These are phyloP conservation scores for Tolypocladium amazonense DNA, from an alignment of 2,329 filamentous ascomycete genomes.

Conservation along the genomic window DNA sequence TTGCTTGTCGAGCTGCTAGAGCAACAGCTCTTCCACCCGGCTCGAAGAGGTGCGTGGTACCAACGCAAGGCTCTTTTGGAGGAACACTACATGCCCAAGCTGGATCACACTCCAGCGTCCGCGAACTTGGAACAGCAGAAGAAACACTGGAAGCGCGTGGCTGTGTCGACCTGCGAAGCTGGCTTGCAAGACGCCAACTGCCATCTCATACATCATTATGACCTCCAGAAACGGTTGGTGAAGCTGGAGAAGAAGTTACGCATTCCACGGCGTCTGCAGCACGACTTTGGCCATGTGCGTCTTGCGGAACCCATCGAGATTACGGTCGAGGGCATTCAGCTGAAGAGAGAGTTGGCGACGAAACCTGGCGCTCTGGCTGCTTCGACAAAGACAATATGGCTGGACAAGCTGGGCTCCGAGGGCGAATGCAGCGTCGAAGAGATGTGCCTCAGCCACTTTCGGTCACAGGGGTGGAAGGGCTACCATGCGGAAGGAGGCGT, in stretches of 20 bases:
- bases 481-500: constrained; percentile 91
- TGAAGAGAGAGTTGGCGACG: constrained; percentile 48
- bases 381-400: constrained; percentile 73
- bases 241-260: constrained; percentile 82
- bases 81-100: constrained; percentile 80
- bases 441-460: constrained; percentile 87
- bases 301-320: constrained; percentile 68
- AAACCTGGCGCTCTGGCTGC: constrained; percentile 28
- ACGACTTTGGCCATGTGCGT: constrained; percentile 82
- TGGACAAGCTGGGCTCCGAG: constrained; percentile 60
- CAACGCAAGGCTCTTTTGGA: constrained; percentile 89
- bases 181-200: constrained; percentile 82
- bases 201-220: constrained; percentile 87
- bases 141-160: constrained; percentile 71
- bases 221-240: constrained; percentile 83
- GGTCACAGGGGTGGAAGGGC: constrained; percentile 78
- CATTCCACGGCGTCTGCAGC: constrained; percentile 74
- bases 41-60: constrained; percentile 85
- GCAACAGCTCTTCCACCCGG: constrained; percentile 76
- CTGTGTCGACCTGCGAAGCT: constrained; percentile 70
- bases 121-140: constrained; percentile 46
- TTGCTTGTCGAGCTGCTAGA: constrained; percentile 64
- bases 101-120: constrained; percentile 33
- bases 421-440: constrained; percentile 80
- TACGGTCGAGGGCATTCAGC: constrained; percentile 63